Evolutionary conservation across 495 filamentous ascomycete genomes (phyloP).

Genomic region (Trichoderma orchidacearum): DNA sequence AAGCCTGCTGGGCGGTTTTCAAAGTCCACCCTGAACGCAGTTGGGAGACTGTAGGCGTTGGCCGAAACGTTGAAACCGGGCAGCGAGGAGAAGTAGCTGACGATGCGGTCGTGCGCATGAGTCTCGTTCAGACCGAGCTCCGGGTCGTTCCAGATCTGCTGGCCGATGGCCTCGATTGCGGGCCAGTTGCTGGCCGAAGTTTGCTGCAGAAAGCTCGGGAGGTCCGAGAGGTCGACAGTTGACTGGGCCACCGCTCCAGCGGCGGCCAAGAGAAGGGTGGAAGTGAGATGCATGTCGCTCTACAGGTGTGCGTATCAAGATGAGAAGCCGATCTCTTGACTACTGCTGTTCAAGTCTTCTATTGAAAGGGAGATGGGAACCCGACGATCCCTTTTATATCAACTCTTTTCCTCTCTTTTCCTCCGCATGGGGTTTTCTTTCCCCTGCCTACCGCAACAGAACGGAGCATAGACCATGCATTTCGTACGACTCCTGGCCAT

Average conservation of each 20-base stretch:
- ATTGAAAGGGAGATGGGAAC: background rate
- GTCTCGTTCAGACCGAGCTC: conserved; percentile 32
- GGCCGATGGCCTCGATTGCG: conserved; percentile 6
- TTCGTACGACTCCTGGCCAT: background rate
- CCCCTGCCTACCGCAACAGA: too few species aligned
- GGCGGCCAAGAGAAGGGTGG: background rate
- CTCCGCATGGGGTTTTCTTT: too few species aligned
- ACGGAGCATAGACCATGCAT: background rate
- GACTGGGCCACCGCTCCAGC: background rate
- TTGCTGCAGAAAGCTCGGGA: conserved; percentile 6
- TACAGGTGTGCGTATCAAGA: background rate
- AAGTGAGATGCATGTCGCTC: background rate
- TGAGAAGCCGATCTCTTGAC: background rate
- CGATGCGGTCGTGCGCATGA: conserved; percentile 31
- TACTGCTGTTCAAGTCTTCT: background rate
- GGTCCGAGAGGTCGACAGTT: background rate
- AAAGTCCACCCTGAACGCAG: conserved; percentile 27
- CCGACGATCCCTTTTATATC: too few species aligned
- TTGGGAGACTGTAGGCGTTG: conserved; percentile 23
- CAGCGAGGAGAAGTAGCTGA: conserved; percentile 26
- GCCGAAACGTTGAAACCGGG: conserved; percentile 27
- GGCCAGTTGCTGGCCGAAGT: conserved; percentile 10
- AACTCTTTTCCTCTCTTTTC: too few species aligned
- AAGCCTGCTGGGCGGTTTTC: conserved; percentile 17
- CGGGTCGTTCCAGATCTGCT: conserved; percentile 29